Percentiles rank a stretch among this genome's conserved stretches.
These are phyloP conservation scores for Ogataea pignaliae DNA, from an alignment of 805 yeast genomes.

Conservation along the genomic window DNA sequence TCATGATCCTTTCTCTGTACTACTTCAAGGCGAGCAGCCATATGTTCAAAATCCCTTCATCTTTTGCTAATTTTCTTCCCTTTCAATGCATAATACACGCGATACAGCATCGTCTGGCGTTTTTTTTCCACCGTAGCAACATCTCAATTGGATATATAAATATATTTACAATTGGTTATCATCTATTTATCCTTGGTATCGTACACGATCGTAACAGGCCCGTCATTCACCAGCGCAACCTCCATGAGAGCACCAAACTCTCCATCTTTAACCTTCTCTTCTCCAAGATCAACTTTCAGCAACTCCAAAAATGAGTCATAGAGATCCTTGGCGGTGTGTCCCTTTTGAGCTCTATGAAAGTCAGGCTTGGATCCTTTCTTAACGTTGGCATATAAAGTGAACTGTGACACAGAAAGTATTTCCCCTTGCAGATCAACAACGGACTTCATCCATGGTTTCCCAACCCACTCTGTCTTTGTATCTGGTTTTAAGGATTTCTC, in stretches of 20 bases:
- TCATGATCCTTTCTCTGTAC: not conserved
- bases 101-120: not conserved
- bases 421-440: constrained; percentile 64
- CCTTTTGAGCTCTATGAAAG: constrained; percentile 88
- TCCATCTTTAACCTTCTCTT: constrained; percentile 75
- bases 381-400: constrained; percentile 80
- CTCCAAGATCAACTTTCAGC: constrained; percentile 51
- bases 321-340: constrained; percentile 46
- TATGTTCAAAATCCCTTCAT: too few relatives aligned
- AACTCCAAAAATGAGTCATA: constrained; percentile 49
- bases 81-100: not conserved
- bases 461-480: constrained; percentile 49
- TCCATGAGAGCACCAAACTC: constrained; percentile 98
- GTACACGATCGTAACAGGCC: constrained; percentile 84
- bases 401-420: constrained; percentile 85
- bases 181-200: constrained; percentile 52
- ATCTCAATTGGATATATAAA: not conserved
- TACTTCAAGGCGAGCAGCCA: not conserved
- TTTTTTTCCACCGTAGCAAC: not conserved
- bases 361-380: constrained; percentile 94
- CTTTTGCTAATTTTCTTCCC: not conserved
- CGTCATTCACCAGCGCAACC: constrained; percentile 81
- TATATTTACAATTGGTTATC: not conserved
- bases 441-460: constrained; percentile 72
- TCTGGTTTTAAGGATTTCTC: constrained; percentile 33